Conservation (phyloP, 805 yeast species). For the Barnettozyma wickerhamii region DNA sequence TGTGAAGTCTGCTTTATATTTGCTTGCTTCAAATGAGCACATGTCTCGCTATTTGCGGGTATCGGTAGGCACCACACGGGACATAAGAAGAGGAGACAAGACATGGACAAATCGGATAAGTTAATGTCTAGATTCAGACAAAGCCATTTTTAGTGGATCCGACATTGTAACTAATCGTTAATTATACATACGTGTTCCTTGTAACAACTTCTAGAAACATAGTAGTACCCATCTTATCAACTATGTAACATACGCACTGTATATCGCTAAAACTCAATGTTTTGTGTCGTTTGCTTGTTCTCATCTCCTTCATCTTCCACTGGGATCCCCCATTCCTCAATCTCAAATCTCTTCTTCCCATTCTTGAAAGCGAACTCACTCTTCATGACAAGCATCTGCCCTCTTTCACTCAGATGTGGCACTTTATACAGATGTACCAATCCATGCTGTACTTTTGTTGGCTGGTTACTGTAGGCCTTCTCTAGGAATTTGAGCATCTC, state of each 20-base stretch:
- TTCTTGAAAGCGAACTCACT: constrained; percentile 85
- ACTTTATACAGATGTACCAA: constrained; percentile 70
- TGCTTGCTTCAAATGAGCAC: too few relatives aligned
- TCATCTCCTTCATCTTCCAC: constrained; percentile 61
- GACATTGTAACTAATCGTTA: too few relatives aligned
- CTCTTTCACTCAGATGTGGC: constrained; percentile 69
- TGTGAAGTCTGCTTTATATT: too few relatives aligned
- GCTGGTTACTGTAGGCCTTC: constrained; percentile 64
- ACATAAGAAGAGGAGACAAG: background rate
- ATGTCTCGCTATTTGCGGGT: background rate
- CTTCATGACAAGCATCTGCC: constrained; percentile 69
- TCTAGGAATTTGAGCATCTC: constrained; percentile 64
- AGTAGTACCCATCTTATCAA: too few relatives aligned
- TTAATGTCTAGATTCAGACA: too few relatives aligned
- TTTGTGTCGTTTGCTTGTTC: constrained; percentile 21
- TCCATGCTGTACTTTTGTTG: constrained; percentile 80
- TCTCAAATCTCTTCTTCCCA: constrained; percentile 77
- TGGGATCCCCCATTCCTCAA: constrained; percentile 96
- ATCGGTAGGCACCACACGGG: background rate
- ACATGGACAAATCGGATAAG: background rate
- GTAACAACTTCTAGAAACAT: too few relatives aligned
- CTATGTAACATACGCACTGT: background rate
- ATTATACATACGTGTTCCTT: too few relatives aligned
- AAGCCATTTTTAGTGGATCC: too few relatives aligned
- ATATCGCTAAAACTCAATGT: constrained; percentile 18